Percentiles rank a stretch among this genome's conserved stretches.
Conservation (phyloP, 169 alveolate species). For the Besnoitia besnoiti region DNA sequence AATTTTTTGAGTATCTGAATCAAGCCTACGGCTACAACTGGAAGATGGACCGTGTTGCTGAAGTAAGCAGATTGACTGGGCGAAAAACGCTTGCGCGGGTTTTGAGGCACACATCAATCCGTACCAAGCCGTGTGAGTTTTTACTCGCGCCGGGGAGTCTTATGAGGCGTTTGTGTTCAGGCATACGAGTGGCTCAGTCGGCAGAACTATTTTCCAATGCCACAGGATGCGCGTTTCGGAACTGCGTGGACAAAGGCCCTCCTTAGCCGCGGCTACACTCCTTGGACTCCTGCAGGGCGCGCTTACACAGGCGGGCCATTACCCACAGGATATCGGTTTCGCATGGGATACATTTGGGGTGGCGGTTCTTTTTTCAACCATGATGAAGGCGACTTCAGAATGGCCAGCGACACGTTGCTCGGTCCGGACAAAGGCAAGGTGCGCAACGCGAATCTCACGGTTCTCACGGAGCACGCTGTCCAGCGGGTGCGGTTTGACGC, state of each 20-base stretch:
- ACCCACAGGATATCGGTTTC: background rate
- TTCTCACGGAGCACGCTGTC: slow-evolving; percentile 22
- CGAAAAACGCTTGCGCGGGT: no score
- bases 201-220: slow-evolving; percentile 27
- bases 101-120: no score
- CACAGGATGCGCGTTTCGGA: slow-evolving; percentile 10
- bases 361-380: slow-evolving; percentile 21
- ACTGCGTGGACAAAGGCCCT: slow-evolving; percentile 29
- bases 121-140: background rate
- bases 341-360: slow-evolving; percentile 25
- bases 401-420: slow-evolving; percentile 19
- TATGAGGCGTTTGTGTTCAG: background rate
- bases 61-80: slow-evolving; percentile 37
- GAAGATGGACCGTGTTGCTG: slow-evolving; percentile 61
- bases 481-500: background rate
- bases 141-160: background rate
- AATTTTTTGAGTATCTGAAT: slow-evolving; percentile 66
- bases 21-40: slow-evolving; percentile 60
- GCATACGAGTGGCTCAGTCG: slow-evolving; percentile 6
- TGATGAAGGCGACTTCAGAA: background rate
- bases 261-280: background rate
- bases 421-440: slow-evolving; percentile 11
- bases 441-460: slow-evolving; percentile 16
- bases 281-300: background rate
- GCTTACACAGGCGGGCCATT: slow-evolving; percentile 17